These are phyloP conservation scores for Luffa acutangula DNA, from an alignment of 306 rosid species.

Conservation along the genomic window DNA sequence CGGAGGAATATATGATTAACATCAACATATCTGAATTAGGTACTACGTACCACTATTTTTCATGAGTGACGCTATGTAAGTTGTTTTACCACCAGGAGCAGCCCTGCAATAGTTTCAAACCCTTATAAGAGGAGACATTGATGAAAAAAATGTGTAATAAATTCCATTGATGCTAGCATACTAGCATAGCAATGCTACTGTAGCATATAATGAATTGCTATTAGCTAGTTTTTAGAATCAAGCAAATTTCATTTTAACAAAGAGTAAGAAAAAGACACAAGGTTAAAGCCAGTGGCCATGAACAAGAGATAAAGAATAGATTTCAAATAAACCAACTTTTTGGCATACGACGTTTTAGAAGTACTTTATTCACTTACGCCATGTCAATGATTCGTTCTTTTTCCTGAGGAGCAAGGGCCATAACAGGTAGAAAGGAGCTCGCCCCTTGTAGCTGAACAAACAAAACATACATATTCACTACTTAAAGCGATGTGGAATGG, in stretches of 20 bases:
- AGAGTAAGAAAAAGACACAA: neutral
- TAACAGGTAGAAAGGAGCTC: slow-evolving; percentile 92
- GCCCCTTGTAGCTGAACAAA: slow-evolving; percentile 85
- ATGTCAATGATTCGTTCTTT: slow-evolving; percentile 85
- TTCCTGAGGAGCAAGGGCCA: slow-evolving; percentile 99
- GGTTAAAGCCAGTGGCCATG: neutral
- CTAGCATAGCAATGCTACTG: neutral
- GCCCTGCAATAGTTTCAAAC: slow-evolving; percentile 51
- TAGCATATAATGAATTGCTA: neutral
- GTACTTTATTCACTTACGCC: slow-evolving; percentile 57
- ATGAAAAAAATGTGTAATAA: neutral
- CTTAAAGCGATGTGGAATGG: neutral
- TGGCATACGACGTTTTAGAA: neutral
- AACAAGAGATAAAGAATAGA: neutral
- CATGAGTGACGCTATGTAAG: slow-evolving; percentile 93
- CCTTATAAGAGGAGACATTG: neutral
- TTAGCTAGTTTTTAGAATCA: neutral
- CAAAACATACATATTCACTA: neutral
- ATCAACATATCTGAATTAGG: neutral
- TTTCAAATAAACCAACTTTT: neutral
- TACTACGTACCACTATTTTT: slow-evolving; percentile 65
- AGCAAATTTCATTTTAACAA: neutral
- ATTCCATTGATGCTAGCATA: neutral
- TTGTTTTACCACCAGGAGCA: slow-evolving; percentile 98
- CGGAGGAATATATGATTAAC: neutral